Conservation (phyloP, 805 yeast species). For the Cyberlindnera petersonii region DNA sequence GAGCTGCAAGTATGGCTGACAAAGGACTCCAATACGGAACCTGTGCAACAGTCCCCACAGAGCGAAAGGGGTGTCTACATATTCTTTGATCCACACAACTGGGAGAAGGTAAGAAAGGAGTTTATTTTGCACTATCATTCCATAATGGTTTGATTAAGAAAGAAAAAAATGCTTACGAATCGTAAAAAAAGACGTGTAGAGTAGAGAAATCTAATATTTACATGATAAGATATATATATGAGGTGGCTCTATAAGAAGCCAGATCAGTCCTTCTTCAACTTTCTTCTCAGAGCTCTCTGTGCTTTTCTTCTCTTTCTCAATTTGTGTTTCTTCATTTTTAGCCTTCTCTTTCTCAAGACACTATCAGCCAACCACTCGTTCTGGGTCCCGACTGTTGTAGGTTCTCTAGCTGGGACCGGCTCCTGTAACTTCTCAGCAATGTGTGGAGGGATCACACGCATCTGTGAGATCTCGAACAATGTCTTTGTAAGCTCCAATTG, state of each 20-base stretch:
- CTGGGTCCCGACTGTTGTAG: not conserved
- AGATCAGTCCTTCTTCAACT: conserved; percentile 32
- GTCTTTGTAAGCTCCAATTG: conserved; percentile 11
- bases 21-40: conserved; percentile 86
- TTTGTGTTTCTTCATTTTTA: conserved; percentile 97
- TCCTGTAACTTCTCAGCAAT: conserved; percentile 22
- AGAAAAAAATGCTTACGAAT: not conserved
- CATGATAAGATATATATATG: not conserved
- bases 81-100: conserved; percentile 90
- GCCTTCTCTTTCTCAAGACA: conserved; percentile 78
- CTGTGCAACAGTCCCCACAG: conserved; percentile 72
- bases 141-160: conserved; percentile 40
- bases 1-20: conserved; percentile 96
- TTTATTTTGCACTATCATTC: conserved; percentile 58
- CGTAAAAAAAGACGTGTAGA: conserved; percentile 3
- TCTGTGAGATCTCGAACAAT: conserved; percentile 16
- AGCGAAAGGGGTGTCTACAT: conserved; percentile 92
- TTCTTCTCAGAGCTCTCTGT: conserved; percentile 77
- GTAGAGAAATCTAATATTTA: not conserved
- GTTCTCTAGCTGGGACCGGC: conserved; percentile 5
- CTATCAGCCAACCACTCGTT: conserved; percentile 44
- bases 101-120: conserved; percentile 89
- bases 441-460: conserved; percentile 22
- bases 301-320: conserved; percentile 95
- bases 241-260: not conserved